Percentiles rank a stretch among this genome's conserved stretches.
Conservation (phyloP, 75 land plant species). For the Pinus albicaulis region DNA sequence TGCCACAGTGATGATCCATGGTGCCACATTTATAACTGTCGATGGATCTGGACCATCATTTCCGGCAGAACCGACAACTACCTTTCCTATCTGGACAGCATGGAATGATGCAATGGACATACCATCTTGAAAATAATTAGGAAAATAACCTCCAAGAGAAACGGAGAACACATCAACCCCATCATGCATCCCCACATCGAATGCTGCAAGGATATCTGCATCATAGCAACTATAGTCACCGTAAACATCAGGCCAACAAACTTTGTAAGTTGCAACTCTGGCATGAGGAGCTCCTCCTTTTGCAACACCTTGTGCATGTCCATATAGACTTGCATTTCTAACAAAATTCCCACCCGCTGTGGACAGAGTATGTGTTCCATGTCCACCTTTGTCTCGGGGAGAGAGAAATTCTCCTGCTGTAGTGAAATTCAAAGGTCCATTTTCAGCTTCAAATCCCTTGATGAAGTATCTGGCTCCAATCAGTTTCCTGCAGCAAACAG, state of each 20-base stretch:
- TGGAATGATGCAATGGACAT: slow-evolving; percentile 90
- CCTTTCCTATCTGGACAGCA: slow-evolving; percentile 67
- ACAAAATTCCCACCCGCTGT: slow-evolving; percentile 63
- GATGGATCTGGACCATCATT: slow-evolving; percentile 76
- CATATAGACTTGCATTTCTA: slow-evolving; percentile 52
- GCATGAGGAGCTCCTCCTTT: slow-evolving; percentile 84
- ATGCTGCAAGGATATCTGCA: slow-evolving; percentile 93
- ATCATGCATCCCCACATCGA: slow-evolving; percentile 86
- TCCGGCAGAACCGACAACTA: slow-evolving; percentile 88
- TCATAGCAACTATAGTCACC: slow-evolving; percentile 67
- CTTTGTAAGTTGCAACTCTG: slow-evolving; percentile 85
- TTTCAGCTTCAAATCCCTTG: slow-evolving; percentile 62
- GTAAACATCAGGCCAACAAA: slow-evolving; percentile 61
- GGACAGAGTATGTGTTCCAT: slow-evolving; percentile 83
- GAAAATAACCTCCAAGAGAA: slow-evolving; percentile 78
- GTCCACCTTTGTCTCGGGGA: slow-evolving; percentile 87
- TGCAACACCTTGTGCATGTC: slow-evolving; percentile 66
- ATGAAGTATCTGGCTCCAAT: slow-evolving; percentile 83
- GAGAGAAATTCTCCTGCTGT: slow-evolving; percentile 54
- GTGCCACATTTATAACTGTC: slow-evolving; percentile 89
- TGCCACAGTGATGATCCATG: slow-evolving; percentile 90
- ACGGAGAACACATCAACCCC: slow-evolving; percentile 90
- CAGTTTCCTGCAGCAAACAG: slow-evolving; percentile 66
- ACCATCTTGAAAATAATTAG: slow-evolving; percentile 74
- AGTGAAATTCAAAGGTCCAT: slow-evolving; percentile 30